Evolutionary conservation across 1,284 basidiomycete species (phyloP), one percentile per base, ranked within the genome.

Genomic region (Cystobasidiaceae sp.): DNA sequence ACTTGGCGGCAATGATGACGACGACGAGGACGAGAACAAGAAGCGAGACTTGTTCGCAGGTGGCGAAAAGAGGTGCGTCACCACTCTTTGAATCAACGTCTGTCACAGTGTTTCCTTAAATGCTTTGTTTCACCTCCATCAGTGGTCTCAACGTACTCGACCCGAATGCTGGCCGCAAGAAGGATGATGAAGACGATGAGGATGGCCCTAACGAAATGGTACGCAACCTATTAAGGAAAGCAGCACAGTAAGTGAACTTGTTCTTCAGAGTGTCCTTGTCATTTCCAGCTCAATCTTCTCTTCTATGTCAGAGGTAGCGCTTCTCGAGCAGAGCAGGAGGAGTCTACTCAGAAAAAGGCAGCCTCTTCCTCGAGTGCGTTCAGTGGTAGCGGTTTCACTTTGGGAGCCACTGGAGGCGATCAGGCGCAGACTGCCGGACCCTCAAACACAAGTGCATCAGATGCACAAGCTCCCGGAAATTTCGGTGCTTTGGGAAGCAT

Each of bases 71-170:
- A 91, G 89, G 89, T 89, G 55, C 43, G 80, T 69, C 2, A 21
- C 25, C 19, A n/a, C 7, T 15, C 11, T 13, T 54, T 39, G 25
- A 21, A 1, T 30, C 19, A 41, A n/a, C 19, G 34, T 15, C 6
- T 21, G 21, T 44, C 58, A 41, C 49, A 33, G 43, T 32, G 44
- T 13, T 4, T 23, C 43, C 54, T 21, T 56, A 32, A 54, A 33
- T 45, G 37, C 51, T 34, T 13, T 43, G 44, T 41, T 15, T 27
- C 27, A 23, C 30, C 17, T 13, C n/a, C 1, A 4, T 9, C 71
- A 97, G 93, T 77, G 94, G 93, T 0, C 82, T 98, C 39, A 89
- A 87, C 2, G 84, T 98, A 0, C 85, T 96, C 77, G 91, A 93
- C 74, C 94, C 93, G 2, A 75, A 78, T 55, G 71, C 68, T 6